Evolutionary conservation across 192 early-diverging fungal species (phyloP).

Genomic region (Linderina pennispora): DNA sequence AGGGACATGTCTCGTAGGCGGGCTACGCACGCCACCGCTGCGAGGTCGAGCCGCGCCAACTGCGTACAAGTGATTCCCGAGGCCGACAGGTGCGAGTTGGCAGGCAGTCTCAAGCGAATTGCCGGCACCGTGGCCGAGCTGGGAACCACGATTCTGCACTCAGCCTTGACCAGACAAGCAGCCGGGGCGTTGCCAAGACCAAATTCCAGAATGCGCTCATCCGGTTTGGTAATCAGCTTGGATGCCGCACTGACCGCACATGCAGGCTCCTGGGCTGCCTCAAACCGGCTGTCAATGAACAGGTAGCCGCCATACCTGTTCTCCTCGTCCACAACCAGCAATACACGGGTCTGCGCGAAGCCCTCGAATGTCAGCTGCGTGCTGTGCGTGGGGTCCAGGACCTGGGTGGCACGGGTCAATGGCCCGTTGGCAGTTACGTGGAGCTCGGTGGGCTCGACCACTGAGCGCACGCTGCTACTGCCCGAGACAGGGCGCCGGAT

Average conservation of each 20-base stretch:
- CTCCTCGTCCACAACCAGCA: constrained; percentile 5
- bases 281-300: too few relatives aligned
- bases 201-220: too few relatives aligned
- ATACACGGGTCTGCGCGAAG: background rate
- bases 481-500: too few relatives aligned
- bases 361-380: constrained; percentile 9
- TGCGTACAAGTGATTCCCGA: background rate
- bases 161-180: too few relatives aligned
- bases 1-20: background rate
- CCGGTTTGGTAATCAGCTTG: too few relatives aligned
- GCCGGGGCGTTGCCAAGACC: too few relatives aligned
- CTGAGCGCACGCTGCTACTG: too few relatives aligned
- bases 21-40: constrained; percentile 12
- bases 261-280: too few relatives aligned
- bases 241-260: too few relatives aligned
- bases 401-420: constrained; percentile 3
- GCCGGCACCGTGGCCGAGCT: background rate
- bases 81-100: constrained; percentile 5
- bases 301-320: constrained; percentile 2
- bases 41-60: constrained; percentile 11
- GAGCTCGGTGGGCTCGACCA: constrained; percentile 1
- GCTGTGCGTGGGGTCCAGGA: constrained; percentile 3
- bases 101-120: constrained; percentile 18
- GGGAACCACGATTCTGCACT: too few relatives aligned
- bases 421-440: background rate